Evolutionary conservation across 331 rosid genomes (phyloP), one percentile per base, ranked within the genome.

Genomic region (Saraca asoca): DNA sequence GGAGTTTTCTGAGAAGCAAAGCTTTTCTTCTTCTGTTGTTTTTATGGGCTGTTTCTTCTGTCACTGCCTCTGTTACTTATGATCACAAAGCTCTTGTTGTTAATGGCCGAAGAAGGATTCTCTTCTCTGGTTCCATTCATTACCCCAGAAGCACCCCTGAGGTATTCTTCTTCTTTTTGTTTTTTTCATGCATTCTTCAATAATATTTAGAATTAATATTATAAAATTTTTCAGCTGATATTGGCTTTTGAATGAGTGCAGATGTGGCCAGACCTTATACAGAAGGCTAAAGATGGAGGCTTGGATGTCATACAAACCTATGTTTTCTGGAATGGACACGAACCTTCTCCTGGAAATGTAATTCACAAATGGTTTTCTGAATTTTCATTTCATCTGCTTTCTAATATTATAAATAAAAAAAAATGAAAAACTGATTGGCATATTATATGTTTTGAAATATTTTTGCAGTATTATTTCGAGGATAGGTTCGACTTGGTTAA

Each of bases 251-350:
- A 9, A 61, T 74, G 73, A 39, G 19, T 82, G 35, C 64, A 94
- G 99, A 94, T 94, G 97, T 94, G 97, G 99, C 95, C 96, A 7
- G 95, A 79, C 56, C 89, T 94, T 44, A 79, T 94, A 60, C 95
- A 88, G 80, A 90, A 94, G 79, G 96, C 97, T 14, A 94, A 94
- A 90, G 92, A 81, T 29, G 99, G 99, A 81, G 97, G 99, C 14
- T 59, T 94, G 74, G 99, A 94, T 80, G 99, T 94, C 68, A 86
- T 94, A 24, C 91, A 94, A 54, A 90, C 99, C n/a, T 94, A 94
- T 82, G 99, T 94, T 38, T 94, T 94, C 48, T 94, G 97, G 99
- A 94, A 88, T 75, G 97, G 97, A 6, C 99, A 94, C 12, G 97
- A 94, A 38, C 99, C 97, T 66, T 78, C 95, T 70, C 91, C 82